A percentile compares a stretch with the other conserved stretches of the same genome.
phyloP scores from a whole-genome alignment of 2,329 filamentous ascomycete genomes.

The Cladosporium sp. region DNA sequence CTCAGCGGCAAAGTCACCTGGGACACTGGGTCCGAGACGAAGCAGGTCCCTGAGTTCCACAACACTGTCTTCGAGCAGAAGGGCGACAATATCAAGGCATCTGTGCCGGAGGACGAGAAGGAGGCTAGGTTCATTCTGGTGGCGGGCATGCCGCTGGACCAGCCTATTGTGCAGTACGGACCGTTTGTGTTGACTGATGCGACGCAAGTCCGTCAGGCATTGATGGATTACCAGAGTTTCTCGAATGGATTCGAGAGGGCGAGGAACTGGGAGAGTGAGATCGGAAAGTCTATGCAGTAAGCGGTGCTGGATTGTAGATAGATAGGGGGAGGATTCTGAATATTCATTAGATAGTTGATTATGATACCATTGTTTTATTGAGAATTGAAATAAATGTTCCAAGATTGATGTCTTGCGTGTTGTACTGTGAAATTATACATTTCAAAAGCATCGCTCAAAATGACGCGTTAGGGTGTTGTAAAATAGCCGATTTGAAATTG shows the following conservation, averaged over 20 bases:
- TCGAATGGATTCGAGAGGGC: conserved; percentile 80
- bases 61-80: conserved; percentile 84
- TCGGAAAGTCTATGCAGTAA: conserved; percentile 71
- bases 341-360: background rate
- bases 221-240: conserved; percentile 71
- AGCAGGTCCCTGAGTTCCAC: conserved; percentile 68
- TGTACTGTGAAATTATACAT: background rate
- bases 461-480: background rate
- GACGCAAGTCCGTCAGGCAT: conserved; percentile 73
- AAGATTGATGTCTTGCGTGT: background rate
- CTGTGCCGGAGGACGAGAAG: conserved; percentile 66
- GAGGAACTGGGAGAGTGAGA: conserved; percentile 78
- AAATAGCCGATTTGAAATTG: background rate
- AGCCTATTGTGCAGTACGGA: conserved; percentile 79
- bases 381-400: background rate
- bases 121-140: conserved; percentile 66
- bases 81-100: conserved; percentile 73
- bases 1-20: conserved; percentile 72
- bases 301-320: background rate
- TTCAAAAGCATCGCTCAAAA: background rate
- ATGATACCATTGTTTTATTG: background rate
- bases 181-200: conserved; percentile 76
- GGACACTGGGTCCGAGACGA: conserved; percentile 54
- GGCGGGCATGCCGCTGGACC: conserved; percentile 76
- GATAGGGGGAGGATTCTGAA: background rate